Percentiles rank a stretch among this genome's conserved stretches.
Evolutionary conservation across 73 alveolate species (phyloP).

Genomic region (Tetrahymena thermophila): DNA sequence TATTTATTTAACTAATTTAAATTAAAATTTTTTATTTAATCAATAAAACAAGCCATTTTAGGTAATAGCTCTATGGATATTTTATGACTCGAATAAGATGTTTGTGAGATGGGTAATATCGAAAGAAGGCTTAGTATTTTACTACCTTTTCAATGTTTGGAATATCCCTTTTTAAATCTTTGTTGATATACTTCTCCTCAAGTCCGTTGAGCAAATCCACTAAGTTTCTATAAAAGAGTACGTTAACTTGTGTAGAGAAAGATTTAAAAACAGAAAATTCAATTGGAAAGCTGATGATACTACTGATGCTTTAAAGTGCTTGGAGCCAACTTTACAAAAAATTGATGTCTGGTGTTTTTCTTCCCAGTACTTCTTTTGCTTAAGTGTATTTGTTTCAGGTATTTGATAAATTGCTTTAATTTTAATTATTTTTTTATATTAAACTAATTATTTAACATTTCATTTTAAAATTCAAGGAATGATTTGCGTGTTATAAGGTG

Average conservation of each 20-base stretch:
- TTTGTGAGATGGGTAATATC: background rate
- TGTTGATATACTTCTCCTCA: background rate
- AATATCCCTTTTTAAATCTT: background rate
- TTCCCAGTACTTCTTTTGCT: background rate
- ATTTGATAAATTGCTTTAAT: background rate
- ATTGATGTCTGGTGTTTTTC: background rate
- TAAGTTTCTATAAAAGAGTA: background rate
- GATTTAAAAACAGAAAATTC: background rate
- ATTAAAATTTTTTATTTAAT: no score
- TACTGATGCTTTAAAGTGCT: background rate
- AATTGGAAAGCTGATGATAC: background rate
- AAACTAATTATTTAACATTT: no score
- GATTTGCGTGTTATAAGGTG: background rate
- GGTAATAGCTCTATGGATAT: background rate
- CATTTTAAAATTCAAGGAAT: background rate
- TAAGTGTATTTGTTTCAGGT: background rate
- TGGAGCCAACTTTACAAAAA: background rate
- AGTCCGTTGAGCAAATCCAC: background rate
- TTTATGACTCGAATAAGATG: background rate
- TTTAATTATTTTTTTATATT: no score
- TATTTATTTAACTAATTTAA: no score
- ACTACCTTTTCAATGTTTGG: background rate
- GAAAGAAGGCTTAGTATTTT: background rate
- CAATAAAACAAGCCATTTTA: background rate
- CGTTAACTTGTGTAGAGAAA: background rate